Evolutionary conservation across 768 basidiomycete genomes (phyloP), one percentile per base, ranked within the genome.

Genomic region (Amanita pallidorosea): DNA sequence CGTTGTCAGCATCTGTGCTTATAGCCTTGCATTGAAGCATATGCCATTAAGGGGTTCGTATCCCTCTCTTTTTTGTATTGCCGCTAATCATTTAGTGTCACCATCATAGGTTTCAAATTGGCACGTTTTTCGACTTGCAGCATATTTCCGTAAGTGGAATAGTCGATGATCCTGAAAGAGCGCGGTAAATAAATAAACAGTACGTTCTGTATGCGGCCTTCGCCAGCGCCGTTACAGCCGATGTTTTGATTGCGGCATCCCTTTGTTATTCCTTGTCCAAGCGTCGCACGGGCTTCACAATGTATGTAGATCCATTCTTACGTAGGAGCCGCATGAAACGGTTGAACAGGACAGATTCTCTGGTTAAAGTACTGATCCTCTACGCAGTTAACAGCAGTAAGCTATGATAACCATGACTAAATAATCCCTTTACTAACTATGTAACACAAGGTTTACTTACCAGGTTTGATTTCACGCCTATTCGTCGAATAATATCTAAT

Each of bases 301-400:
- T 55, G 68, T 70, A 45, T 20, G 49, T 44, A 12, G 13, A 13
- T 42, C 25, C 31, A 22, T 33, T 44, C 12, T 12, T 18, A 9
- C 20, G 11, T 3, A 23, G 11, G 22, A 47, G 2, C 9, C n/a
- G 11, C 22, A 22, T 18, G 45, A 36, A 13, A 23, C 31, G 13
- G 17, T 11, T 20, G 17, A 27, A 20, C 17, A 50, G 75, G 44
- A 76, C 75, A 20, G 68, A 78, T 44, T 67, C 70, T 0, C 50
- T 77, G 3, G 57, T 77, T 7, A 69, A 65, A 13, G 58, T 66
- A n/a, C 59, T 79, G 20, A 70, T 77, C 53, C 46, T 72, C 49
- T 78, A 75, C 51, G 65, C 70, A n/a, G 66, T 79, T 47, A 76
- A 75, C 54, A 76, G 75, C 54, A 67, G 75, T 75, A 51, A 46